A percentile compares a stretch with the other conserved stretches of the same genome.
Evolutionary conservation across 305 asterid species (phyloP).

Genomic region (Fraxinus sp.): DNA sequence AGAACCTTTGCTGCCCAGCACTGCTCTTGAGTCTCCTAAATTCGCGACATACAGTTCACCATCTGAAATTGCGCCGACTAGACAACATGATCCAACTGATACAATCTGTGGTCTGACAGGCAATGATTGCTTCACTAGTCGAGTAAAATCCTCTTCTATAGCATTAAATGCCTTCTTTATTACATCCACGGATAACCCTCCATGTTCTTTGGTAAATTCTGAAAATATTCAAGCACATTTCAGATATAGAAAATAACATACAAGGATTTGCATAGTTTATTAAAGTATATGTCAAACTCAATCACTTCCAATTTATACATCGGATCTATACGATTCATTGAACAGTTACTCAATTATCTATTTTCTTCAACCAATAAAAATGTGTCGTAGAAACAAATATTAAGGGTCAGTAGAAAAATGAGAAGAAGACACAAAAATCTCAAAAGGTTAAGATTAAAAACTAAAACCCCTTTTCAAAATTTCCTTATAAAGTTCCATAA

Average conservation of each 20-base stretch:
- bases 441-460: background rate
- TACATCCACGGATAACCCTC: conserved; percentile 79
- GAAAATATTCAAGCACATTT: conserved; percentile 13
- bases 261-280: background rate
- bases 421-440: background rate
- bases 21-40: conserved; percentile 96
- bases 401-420: background rate
- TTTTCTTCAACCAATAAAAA: background rate
- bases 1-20: conserved; percentile 71
- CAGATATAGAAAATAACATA: background rate
- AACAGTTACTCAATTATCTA: background rate
- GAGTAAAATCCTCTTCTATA: conserved; percentile 85
- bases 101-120: conserved; percentile 75
- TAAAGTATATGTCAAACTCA: background rate
- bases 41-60: conserved; percentile 81
- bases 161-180: conserved; percentile 83
- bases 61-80: conserved; percentile 81
- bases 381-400: background rate
- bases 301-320: background rate
- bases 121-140: conserved; percentile 64
- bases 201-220: conserved; percentile 84
- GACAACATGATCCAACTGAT: conserved; percentile 87
- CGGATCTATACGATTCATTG: background rate
- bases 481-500: background rate
- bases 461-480: background rate